Evolutionary conservation across 495 filamentous ascomycete species (phyloP).

Genomic region (Podospora australis): DNA sequence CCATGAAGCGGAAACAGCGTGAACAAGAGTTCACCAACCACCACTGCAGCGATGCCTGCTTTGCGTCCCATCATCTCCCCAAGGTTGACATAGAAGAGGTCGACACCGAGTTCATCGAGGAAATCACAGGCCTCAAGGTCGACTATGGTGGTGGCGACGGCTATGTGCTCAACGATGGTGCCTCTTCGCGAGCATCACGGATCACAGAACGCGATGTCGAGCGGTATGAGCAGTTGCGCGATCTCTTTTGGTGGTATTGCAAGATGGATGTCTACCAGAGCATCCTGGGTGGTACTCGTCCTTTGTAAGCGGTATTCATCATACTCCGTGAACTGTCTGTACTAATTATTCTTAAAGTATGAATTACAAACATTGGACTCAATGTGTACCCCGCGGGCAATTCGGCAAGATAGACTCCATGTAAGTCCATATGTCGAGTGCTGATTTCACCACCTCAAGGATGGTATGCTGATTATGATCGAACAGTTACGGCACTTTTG

Average conservation of each 20-base stretch:
- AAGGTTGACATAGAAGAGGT: conserved; percentile 21
- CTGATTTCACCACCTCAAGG: background rate
- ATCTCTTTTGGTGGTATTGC: conserved; percentile 94
- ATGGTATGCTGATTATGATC: background rate
- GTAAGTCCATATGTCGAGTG: conserved; percentile 26
- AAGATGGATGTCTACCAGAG: conserved; percentile 93
- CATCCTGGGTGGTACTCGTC: conserved; percentile 73
- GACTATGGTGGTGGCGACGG: conserved; percentile 26
- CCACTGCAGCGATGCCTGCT: conserved; percentile 14
- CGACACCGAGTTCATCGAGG: conserved; percentile 30
- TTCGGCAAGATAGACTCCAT: conserved; percentile 73
- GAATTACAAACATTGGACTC: conserved; percentile 70
- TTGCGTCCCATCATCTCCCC: conserved; percentile 11
- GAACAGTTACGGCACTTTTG: conserved; percentile 68
- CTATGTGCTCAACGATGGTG: conserved; percentile 3
- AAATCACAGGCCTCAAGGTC: conserved; percentile 32
- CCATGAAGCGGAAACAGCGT: conserved; percentile 42
- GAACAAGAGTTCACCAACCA: conserved; percentile 22
- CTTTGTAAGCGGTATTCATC: conserved; percentile 61
- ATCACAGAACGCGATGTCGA: conserved; percentile 64
- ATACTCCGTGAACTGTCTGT: background rate
- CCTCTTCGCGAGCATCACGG: background rate
- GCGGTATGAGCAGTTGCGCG: conserved; percentile 69
- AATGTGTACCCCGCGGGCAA: conserved; percentile 76
- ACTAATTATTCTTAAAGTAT: conserved; percentile 49